Evolutionary conservation across 2,329 filamentous ascomycete species (phyloP), one percentile per base, ranked within the genome.

Genomic region (Botrytis byssoidea): DNA sequence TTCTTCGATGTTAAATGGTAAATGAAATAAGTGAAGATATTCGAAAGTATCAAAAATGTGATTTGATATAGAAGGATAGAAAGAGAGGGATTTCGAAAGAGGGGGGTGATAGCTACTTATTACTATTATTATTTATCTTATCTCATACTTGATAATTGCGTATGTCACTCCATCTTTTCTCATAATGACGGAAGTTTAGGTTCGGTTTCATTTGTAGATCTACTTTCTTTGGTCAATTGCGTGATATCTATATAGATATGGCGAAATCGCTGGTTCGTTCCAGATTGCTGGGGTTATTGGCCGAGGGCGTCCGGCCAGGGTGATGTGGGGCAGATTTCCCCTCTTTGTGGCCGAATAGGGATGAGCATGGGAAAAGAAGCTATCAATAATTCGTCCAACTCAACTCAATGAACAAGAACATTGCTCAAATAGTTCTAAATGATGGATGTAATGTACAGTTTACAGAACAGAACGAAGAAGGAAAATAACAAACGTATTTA

Each of bases 171-270:
- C 14, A 68, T 73, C n/a, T 10, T 40, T 35, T 37, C 35, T 29
- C 29, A 29, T 4, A 22, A 73, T 68, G 40, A 46, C 64, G 64
- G 64, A 35, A 51, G 18, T 51, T 61, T 35, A 22, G 12, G 5
- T 69, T 57, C 35, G 46, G n/a, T 69, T 48, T 51, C 55, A 63
- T 69, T 48, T 51, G 64, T 51, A 69, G 71, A 73, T 69, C 64
- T 69, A 32, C 48, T 68, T 51, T 57, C 35, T 29, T 18, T 57
- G 29, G 64, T 44, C 35, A 73, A 73, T 73, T 73, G 71, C 71
- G 71, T 73, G 71, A 69, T 73, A 60, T 35, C n/a, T 35, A 55
- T 48, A 20, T 42, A 61, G 64, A 61, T 61, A 73, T 73, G 66
- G 64, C 71, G 64, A 60, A 48, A 69, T 51, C 16, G 42, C 42